These are phyloP conservation scores for Grosmannia serpens DNA, from an alignment of 2,329 filamentous ascomycete genomes.

Conservation along the genomic window DNA sequence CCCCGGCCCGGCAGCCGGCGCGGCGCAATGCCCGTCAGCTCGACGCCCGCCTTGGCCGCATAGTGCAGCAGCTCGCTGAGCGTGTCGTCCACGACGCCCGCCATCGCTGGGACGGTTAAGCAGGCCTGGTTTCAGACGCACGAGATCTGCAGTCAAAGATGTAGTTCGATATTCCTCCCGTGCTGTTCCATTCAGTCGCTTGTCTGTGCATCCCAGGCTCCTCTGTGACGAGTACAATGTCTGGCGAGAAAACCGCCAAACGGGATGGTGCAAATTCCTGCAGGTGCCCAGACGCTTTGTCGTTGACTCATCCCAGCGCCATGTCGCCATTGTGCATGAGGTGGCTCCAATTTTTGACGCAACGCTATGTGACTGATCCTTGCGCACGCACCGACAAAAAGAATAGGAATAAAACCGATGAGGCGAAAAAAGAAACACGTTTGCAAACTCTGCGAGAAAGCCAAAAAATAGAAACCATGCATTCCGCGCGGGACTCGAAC, in stretches of 20 bases:
- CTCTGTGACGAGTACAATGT: too few relatives aligned
- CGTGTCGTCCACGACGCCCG: conserved; percentile 5
- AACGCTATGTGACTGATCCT: too few relatives aligned
- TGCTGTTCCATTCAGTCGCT: not conserved
- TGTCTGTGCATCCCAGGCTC: too few relatives aligned
- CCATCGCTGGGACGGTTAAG: not conserved
- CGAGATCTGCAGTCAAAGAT: not conserved
- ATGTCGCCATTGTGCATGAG: not conserved
- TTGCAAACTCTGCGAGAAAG: not conserved
- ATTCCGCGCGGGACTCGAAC: conserved; percentile 34
- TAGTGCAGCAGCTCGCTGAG: conserved; percentile 30
- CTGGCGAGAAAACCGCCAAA: too few relatives aligned
- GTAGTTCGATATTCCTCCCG: not conserved
- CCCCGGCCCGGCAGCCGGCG: conserved; percentile 59
- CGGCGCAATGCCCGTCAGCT: conserved; percentile 55
- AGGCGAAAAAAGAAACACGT: not conserved
- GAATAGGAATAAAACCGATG: not conserved
- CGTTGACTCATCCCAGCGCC: not conserved
- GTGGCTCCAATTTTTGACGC: too few relatives aligned
- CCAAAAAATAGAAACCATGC: conserved; percentile 9
- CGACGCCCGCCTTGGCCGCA: conserved; percentile 53
- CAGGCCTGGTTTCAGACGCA: not conserved
- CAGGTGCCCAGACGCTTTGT: not conserved
- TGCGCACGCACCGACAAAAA: too few relatives aligned
- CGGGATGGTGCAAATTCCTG: not conserved